Conservation (phyloP, 1,284 basidiomycete genomes). For the Cutaneotrichosporon cutaneum region DNA sequence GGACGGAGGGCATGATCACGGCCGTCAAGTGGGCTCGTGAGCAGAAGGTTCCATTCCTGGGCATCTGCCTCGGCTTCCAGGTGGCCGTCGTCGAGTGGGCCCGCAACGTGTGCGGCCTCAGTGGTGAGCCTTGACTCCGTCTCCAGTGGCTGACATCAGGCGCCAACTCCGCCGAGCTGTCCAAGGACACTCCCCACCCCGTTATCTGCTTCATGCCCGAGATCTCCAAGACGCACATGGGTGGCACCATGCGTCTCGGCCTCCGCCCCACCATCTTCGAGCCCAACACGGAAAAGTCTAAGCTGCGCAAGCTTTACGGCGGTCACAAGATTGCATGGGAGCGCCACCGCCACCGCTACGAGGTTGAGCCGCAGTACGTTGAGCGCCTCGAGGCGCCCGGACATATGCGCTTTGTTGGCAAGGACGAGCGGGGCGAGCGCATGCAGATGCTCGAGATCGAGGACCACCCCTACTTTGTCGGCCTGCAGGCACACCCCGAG, state of each 20-base stretch:
- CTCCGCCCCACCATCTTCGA: constrained; percentile 91
- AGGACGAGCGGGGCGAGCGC: constrained; percentile 91
- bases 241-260: constrained; percentile 96
- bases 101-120: constrained; percentile 74
- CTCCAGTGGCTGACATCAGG: constrained; percentile 55
- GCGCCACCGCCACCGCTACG: constrained; percentile 94
- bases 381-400: constrained; percentile 70
- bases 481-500: constrained; percentile 95
- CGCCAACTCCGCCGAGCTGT: constrained; percentile 86
- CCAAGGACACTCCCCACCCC: constrained; percentile 61
- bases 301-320: constrained; percentile 80
- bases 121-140: constrained; percentile 54
- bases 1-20: constrained; percentile 95
- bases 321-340: constrained; percentile 86
- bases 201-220: constrained; percentile 98
- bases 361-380: constrained; percentile 90
- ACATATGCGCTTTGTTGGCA: constrained; percentile 75
- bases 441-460: constrained; percentile 95
- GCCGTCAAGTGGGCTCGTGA: constrained; percentile 97
- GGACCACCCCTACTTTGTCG: constrained; percentile 94
- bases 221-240: constrained; percentile 95
- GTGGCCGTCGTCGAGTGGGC: constrained; percentile 96
- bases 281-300: constrained; percentile 62
- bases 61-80: constrained; percentile 98
- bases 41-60: constrained; percentile 90